Evolutionary conservation across 2,329 filamentous ascomycete species (phyloP).

Genomic region (Neofusicoccum sp.): DNA sequence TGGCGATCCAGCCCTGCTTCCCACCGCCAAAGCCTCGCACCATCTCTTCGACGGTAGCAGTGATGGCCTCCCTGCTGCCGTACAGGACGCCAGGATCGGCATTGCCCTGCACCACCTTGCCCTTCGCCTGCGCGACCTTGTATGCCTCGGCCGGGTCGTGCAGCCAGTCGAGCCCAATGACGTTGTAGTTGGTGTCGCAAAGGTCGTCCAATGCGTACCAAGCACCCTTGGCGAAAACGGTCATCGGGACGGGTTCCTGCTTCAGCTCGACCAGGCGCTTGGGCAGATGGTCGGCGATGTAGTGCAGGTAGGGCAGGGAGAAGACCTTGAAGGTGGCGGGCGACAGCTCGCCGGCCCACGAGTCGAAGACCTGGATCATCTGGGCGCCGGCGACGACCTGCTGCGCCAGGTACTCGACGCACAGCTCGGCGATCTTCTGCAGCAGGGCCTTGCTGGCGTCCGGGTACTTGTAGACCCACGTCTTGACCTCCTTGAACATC

Average conservation of each 20-base stretch:
- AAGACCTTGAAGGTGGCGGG: constrained; percentile 81
- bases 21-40: constrained; percentile 79
- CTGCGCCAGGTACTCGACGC: constrained; percentile 88
- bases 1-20: constrained; percentile 94
- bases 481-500: constrained; percentile 90
- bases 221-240: constrained; percentile 95
- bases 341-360: constrained; percentile 92
- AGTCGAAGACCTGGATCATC: constrained; percentile 96
- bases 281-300: constrained; percentile 81
- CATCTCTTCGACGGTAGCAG: constrained; percentile 78
- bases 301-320: constrained; percentile 78
- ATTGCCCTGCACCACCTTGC: constrained; percentile 86
- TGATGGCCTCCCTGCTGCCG: constrained; percentile 77
- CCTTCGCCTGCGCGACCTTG: constrained; percentile 67
- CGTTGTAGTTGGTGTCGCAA: constrained; percentile 86
- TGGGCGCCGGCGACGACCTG: constrained; percentile 92
- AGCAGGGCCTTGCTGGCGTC: constrained; percentile 77
- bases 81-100: constrained; percentile 93
- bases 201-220: constrained; percentile 91
- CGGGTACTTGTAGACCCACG: constrained; percentile 90
- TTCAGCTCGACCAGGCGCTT: constrained; percentile 69
- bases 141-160: constrained; percentile 84
- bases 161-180: constrained; percentile 93
- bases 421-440: constrained; percentile 89
- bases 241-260: constrained; percentile 85